Base-by-base conservation (phyloP, 2,329 filamentous ascomycete species). In the Xylaria arbuscula region DNA sequence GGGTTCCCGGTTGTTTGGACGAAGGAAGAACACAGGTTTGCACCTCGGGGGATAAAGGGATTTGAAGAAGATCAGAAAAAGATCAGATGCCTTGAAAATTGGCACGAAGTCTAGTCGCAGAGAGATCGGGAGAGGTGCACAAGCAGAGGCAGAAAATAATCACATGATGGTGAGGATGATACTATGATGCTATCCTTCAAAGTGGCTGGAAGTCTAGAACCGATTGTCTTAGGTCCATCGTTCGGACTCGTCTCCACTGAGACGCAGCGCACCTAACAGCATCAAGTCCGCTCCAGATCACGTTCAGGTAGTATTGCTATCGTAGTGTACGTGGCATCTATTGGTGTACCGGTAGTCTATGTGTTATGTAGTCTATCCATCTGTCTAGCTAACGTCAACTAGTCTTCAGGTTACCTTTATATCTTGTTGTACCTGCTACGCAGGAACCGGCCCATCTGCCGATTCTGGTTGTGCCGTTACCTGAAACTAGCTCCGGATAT, bases 401-500 rank as follows among this genome's bases (percentile, higher is more conserved):
- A 38, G 24, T 53, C 22, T 10, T 62, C n/a, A 32, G 32, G 28
- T 11, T 19, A 24, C 7, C 19, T 54, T 36, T 19, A 34, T 34
- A 36, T 19, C 28, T 32, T 54, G 51, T 54, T 17, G 19, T 28
- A 56, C 36, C 36, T 1, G 36, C 9, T 57, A 57, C 28, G 3
- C 28, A 34, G 28, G n/a, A 36, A 55, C 61, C 53, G 24, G 45
- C 36, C 19, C 48, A 66, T 66, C 45, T 48, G 65, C 56, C 56
- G 51, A 57, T 47, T 61, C 42, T 56, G 36, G 38, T 47, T 57
- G 48, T 53, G 51, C 63, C 48, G 55, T 58, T 62, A 36, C 57
- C 38, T 61, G 66, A 62, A 56, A 64, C 66, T 58, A 59, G 51
- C 62, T 48, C 57, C 34, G 62, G 34, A 54, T 50, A 68, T 68